Conservation (phyloP, 352 stramenopile species). For the Globisporangium ultimum region DNA sequence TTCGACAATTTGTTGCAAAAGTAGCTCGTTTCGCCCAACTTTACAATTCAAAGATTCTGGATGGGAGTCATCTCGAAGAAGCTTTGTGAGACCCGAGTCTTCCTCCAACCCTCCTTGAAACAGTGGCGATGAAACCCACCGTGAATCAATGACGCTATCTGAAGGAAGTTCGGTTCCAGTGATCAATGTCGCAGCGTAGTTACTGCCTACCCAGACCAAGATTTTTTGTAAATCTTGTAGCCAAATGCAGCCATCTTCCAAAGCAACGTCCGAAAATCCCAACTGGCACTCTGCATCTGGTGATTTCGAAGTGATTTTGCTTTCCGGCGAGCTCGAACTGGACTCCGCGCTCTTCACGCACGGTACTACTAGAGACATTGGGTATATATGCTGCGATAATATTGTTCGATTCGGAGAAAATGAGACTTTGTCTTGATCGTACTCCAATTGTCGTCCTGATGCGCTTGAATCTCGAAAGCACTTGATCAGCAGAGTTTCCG, state of each 20-base stretch:
- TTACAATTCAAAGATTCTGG: conserved; percentile 8
- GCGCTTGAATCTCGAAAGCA: conserved; percentile 5
- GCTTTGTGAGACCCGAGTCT: conserved; percentile 7
- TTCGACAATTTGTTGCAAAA: conserved; percentile 75
- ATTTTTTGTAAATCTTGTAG: conserved; percentile 64
- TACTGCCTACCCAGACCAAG: conserved; percentile 54
- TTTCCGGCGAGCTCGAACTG: not conserved
- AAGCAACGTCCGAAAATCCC: conserved; percentile 14
- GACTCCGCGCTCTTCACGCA: not conserved
- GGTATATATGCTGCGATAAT: conserved; percentile 59
- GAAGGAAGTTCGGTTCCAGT: conserved; percentile 23
- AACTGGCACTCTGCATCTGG: not conserved
- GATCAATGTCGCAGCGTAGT: conserved; percentile 63
- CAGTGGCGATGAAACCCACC: conserved; percentile 51
- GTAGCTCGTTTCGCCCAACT: conserved; percentile 35
- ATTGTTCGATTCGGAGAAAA: conserved; percentile 46
- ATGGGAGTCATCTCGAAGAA: not conserved
- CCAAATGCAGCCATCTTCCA: conserved; percentile 38
- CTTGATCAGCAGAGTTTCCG: conserved; percentile 40
- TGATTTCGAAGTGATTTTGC: not conserved
- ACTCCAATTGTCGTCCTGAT: conserved; percentile 10
- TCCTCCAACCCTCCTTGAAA: conserved; percentile 56
- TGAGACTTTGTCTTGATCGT: conserved; percentile 23
- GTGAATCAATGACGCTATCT: conserved; percentile 20
- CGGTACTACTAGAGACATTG: conserved; percentile 4